Conservation (phyloP, 2,329 filamentous ascomycete species). For the Dendryphion nanum region DNA sequence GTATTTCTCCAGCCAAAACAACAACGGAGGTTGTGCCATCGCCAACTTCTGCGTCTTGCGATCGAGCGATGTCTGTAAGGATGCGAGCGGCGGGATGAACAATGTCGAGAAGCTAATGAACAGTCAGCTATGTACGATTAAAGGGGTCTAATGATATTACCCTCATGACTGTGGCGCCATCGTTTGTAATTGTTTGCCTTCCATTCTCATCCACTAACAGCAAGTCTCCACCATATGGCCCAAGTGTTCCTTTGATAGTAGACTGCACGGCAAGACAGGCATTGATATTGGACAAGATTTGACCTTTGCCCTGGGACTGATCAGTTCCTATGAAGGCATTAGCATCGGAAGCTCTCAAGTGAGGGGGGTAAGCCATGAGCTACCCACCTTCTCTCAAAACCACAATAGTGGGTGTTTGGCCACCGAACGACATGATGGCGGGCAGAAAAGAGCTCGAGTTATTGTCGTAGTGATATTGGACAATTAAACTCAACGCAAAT, state of each 20-base stretch:
- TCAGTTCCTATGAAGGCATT: slow-evolving; percentile 72
- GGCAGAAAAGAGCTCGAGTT: slow-evolving; percentile 10
- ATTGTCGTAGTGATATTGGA: too few relatives aligned
- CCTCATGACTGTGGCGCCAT: slow-evolving; percentile 99
- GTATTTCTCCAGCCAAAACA: slow-evolving; percentile 92
- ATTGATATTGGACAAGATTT: slow-evolving; percentile 98
- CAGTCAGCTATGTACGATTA: slow-evolving; percentile 8
- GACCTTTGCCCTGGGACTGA: slow-evolving; percentile 92
- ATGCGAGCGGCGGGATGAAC: slow-evolving; percentile 96
- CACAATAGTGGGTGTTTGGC: slow-evolving; percentile 96
- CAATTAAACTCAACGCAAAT: too few relatives aligned
- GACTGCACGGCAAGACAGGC: slow-evolving; percentile 93
- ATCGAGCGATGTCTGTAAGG: slow-evolving; percentile 96
- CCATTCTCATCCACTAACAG: slow-evolving; percentile 96
- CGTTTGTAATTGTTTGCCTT: slow-evolving; percentile 96
- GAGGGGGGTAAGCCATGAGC: slow-evolving; percentile 11
- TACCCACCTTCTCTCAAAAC: slow-evolving; percentile 92
- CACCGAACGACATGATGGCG: slow-evolving; percentile 86
- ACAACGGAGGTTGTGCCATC: slow-evolving; percentile 98
- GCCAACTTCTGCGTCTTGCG: slow-evolving; percentile 97
- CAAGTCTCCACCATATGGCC: slow-evolving; percentile 94
- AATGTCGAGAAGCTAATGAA: slow-evolving; percentile 84
- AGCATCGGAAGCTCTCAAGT: slow-evolving; percentile 12
- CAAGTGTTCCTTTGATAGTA: slow-evolving; percentile 93
- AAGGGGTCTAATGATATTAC: slow-evolving; percentile 45